These are phyloP conservation scores for Clitocybe nebularis DNA, from an alignment of 1,284 basidiomycete genomes.

Conservation along the genomic window DNA sequence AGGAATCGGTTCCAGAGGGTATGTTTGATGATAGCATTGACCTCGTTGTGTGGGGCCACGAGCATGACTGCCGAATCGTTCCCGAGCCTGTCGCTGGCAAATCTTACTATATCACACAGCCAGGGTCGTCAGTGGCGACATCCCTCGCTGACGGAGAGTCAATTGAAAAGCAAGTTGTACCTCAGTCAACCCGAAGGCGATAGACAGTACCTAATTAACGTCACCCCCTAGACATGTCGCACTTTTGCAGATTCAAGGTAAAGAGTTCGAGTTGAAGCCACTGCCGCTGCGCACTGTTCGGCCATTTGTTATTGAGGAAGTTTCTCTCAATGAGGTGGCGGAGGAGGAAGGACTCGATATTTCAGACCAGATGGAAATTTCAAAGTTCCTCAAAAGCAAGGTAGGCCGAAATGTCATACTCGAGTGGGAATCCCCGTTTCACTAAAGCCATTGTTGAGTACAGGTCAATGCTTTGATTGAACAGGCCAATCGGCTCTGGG, in stretches of 20 bases:
- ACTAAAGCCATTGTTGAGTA: no score
- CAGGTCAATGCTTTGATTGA: conserved; percentile 81
- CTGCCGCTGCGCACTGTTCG: conserved; percentile 88
- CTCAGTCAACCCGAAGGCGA: no score
- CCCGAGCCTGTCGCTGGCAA: conserved; percentile 92
- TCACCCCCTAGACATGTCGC: conserved; percentile 72
- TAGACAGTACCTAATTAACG: conserved; percentile 9
- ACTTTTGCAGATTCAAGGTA: conserved; percentile 79
- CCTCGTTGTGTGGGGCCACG: conserved; percentile 97
- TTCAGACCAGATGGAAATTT: conserved; percentile 76
- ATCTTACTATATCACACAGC: conserved; percentile 89
- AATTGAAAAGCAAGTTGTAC: conserved; percentile 71
- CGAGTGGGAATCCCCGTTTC: no score
- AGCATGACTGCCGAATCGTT: conserved; percentile 93
- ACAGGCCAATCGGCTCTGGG: conserved; percentile 75
- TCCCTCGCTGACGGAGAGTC: conserved; percentile 89
- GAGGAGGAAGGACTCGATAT: conserved; percentile 76
- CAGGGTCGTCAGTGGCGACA: conserved; percentile 94
- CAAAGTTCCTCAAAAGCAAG: conserved; percentile 72
- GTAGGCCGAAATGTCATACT: no score
- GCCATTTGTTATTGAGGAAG: conserved; percentile 91
- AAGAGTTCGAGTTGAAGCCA: conserved; percentile 83
- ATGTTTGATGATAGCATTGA: conserved; percentile 97
- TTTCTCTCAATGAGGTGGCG: conserved; percentile 71
- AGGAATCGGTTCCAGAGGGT: conserved; percentile 91